Evolutionary conservation across 2,329 filamentous ascomycete species (phyloP), one percentile per base, ranked within the genome.

Genomic region (Neofusicoccum sp.): DNA sequence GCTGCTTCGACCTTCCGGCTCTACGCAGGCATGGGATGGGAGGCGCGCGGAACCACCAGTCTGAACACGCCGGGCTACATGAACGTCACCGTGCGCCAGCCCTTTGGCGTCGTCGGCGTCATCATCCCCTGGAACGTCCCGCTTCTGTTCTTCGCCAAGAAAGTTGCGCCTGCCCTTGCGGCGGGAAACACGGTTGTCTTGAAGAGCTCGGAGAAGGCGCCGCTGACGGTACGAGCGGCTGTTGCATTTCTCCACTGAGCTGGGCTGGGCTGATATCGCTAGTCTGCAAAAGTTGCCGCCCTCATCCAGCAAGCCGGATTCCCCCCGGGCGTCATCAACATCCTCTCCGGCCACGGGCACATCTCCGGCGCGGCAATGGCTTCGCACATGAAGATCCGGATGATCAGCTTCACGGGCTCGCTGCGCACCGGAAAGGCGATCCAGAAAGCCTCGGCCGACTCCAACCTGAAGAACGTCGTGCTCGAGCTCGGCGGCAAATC

Each of bases 321-420:
- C 69, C 90, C 90, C 1, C 84, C 89, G 0, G 90, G 90, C 38
- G 89, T 93, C 3, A 73, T 93, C 65, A 93, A 93, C 72, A 82
- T 93, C 61, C 71, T 91, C 61, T 91, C 91, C 63, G 90, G 90
- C 0, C 81, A 85, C 57, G 89, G 89, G 28, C 80, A 80, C 28
- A 85, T 86, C 36, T 86, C 88, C 0, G 90, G 90, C 11, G 80
- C 86, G 4, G 86, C 88, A 0, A 80, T 93, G 7, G 87, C 86
- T 1, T 80, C 81, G 41, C 90, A 93, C 70, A 75, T 84, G 26
- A 83, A 83, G 43, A 81, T 93, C 14, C 86, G 90, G 69, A 93
- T 93, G 78, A 81, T 93, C 63, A 88, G 89, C 0, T 93, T 93
- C 65, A 93, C 90, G 0, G 90, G 90, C 40, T 89, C 86, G 3